Base-by-base conservation (phyloP, 2,329 filamentous ascomycete genomes). In the Nemania sp. region DNA sequence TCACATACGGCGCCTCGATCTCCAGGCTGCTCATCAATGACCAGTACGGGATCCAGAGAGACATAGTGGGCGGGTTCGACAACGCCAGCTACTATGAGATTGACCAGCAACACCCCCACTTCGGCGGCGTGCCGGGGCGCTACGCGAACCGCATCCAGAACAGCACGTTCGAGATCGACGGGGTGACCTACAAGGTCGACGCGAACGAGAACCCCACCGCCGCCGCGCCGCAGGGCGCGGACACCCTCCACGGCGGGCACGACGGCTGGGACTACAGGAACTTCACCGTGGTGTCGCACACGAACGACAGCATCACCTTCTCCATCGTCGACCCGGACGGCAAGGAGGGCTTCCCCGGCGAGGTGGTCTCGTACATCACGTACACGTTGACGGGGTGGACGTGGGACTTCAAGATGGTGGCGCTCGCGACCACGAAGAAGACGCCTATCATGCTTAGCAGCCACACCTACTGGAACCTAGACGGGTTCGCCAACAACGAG, bases 91-190 rank as follows among this genome's bases (percentile, higher is more conserved):
- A 91, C 80, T 94, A 94, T 80, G 80, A 79, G 67, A 78, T 88
- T 56, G 90, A 93, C 79, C 80, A 80, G 67, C 82, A 86, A 68
- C 92, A 94, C 78, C 89, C 87, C 58, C 91, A 93, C 82, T 89
- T 92, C 72, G 92, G 91, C 66, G 83, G 89, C 73, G 88, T 94
- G 0, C 91, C 91, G 0, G 92, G 91, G 54, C 89, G 92, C 63
- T 94, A 94, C 77, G 92, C 92, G 66, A 94, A 94, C 79, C 89
- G 92, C 71, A 94, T 94, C 83, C 89, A 88, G 84, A 93, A 94
- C 83, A 90, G 88, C 79, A 90, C 86, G 5, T 93, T 93, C 75
- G 84, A 82, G 67, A 88, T 93, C 65, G 90, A 92, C 72, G 90
- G 89, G 60, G 79, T 81, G 62, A 81, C 79, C 3, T 92, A 88